These are phyloP conservation scores for Ustilago loliicola DNA, from an alignment of 1,284 basidiomycete genomes.

Conservation along the genomic window DNA sequence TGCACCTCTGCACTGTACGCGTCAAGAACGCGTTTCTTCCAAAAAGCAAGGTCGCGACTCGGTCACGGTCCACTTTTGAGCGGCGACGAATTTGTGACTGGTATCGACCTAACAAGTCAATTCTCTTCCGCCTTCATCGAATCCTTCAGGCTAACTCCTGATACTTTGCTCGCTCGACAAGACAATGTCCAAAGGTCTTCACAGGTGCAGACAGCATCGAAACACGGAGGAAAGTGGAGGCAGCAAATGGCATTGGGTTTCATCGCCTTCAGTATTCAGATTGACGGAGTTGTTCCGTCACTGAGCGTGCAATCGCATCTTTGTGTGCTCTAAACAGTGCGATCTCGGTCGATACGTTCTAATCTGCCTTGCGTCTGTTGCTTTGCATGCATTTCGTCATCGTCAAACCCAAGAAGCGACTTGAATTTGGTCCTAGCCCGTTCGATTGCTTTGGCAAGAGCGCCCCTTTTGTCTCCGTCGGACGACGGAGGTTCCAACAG, in stretches of 20 bases:
- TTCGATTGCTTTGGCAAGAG: conserved; percentile 16
- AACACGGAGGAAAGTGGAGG: too few species aligned
- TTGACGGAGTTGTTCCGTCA: too few species aligned
- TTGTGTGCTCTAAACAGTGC: conserved; percentile 25
- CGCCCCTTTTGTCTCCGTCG: conserved; percentile 4
- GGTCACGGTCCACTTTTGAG: conserved; percentile 5
- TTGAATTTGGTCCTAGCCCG: conserved; percentile 18
- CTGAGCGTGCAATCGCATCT: background rate
- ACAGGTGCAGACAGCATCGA: too few species aligned
- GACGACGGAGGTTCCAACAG: conserved; percentile 24
- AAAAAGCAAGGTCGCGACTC: conserved; percentile 2
- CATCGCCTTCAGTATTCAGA: too few species aligned
- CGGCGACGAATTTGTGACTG: background rate
- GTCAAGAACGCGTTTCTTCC: conserved; percentile 30
- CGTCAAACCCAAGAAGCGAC: conserved; percentile 43
- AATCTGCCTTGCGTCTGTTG: conserved; percentile 38
- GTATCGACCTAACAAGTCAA: background rate
- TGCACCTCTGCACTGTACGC: conserved; percentile 28
- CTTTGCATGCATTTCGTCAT: conserved; percentile 39
- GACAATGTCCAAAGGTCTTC: too few species aligned
- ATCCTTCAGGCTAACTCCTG: too few species aligned
- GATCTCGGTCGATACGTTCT: conserved; percentile 41
- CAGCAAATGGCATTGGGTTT: too few species aligned
- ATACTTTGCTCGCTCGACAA: too few species aligned
- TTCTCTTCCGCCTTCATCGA: background rate